A percentile compares a stretch with the other conserved stretches of the same genome.
Conservation (phyloP, 2,329 filamentous ascomycete genomes). For the Rhinocladiella mackenziei region DNA sequence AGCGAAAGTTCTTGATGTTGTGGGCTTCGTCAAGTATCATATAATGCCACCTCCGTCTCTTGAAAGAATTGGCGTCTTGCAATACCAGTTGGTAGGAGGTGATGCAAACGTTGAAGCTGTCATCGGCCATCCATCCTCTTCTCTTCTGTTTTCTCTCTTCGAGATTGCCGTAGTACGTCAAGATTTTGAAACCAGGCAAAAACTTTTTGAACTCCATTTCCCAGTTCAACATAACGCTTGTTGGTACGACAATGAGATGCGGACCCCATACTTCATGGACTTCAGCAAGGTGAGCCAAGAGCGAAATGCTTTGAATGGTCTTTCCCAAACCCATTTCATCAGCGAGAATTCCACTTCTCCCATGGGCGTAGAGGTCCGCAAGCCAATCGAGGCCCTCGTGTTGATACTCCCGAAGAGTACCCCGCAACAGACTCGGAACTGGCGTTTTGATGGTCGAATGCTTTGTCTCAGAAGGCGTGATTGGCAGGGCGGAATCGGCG, state of each 20-base stretch:
- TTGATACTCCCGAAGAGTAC: constrained; percentile 89
- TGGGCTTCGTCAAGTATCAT: constrained; percentile 98
- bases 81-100: constrained; percentile 96
- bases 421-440: constrained; percentile 72
- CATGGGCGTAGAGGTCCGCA: constrained; percentile 82
- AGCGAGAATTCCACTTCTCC: constrained; percentile 91
- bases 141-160: constrained; percentile 90
- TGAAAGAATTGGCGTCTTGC: constrained; percentile 90
- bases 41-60: constrained; percentile 91
- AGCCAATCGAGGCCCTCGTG: constrained; percentile 98
- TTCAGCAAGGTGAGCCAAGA: constrained; percentile 88
- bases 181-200: constrained; percentile 94
- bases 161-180: constrained; percentile 92
- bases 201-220: constrained; percentile 99
- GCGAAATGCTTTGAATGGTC: constrained; percentile 94
- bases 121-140: constrained; percentile 87
- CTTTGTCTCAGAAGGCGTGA: constrained; percentile 24
- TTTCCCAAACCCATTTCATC: constrained; percentile 99
- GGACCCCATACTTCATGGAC: constrained; percentile 91
- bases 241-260: constrained; percentile 92
- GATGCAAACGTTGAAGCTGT: constrained; percentile 94
- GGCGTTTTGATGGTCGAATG: constrained; percentile 30
- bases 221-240: constrained; percentile 98
- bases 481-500: constrained; percentile 27
- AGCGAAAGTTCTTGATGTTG: constrained; percentile 99